Evolutionary conservation across 768 basidiomycete genomes (phyloP).

Genomic region (Suillus ampliporus): DNA sequence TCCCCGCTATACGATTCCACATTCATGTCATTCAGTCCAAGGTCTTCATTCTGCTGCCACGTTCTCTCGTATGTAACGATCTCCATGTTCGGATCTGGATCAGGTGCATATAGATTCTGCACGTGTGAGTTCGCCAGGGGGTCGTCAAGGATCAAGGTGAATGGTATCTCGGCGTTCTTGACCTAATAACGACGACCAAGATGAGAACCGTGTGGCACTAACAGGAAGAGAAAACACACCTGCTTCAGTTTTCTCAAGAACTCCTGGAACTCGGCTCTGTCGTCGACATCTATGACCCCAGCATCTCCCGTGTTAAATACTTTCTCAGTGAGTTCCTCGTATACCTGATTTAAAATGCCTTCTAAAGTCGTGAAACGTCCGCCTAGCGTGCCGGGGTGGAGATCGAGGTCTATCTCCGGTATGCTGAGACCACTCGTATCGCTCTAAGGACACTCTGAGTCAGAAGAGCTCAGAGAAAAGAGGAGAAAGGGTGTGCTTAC

Average conservation of each 20-base stretch:
- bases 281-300: slow-evolving; percentile 41
- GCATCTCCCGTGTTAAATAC: slow-evolving; percentile 81
- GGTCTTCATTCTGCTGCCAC: slow-evolving; percentile 91
- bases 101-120: slow-evolving; percentile 97
- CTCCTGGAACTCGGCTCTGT: slow-evolving; percentile 64
- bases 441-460: slow-evolving; percentile 58
- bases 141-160: slow-evolving; percentile 94
- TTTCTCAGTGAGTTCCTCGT: slow-evolving; percentile 93
- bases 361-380: slow-evolving; percentile 98
- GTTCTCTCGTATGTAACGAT: slow-evolving; percentile 84
- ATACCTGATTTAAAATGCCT: slow-evolving; percentile 91
- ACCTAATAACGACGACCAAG: slow-evolving; percentile 49
- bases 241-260: slow-evolving; percentile 83
- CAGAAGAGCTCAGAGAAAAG: neutral
- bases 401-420: slow-evolving; percentile 92
- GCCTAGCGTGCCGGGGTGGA: slow-evolving; percentile 93
- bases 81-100: slow-evolving; percentile 93
- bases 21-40: slow-evolving; percentile 90
- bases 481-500: slow-evolving; percentile 46
- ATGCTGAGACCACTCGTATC: slow-evolving; percentile 90
- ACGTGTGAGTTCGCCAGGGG: slow-evolving; percentile 95
- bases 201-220: slow-evolving; percentile 4
- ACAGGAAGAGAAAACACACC: slow-evolving; percentile 43
- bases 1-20: slow-evolving; percentile 54
- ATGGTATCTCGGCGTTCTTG: slow-evolving; percentile 77